Base-by-base conservation (phyloP, 768 basidiomycete species). In the Boletus reticuloceps region DNA sequence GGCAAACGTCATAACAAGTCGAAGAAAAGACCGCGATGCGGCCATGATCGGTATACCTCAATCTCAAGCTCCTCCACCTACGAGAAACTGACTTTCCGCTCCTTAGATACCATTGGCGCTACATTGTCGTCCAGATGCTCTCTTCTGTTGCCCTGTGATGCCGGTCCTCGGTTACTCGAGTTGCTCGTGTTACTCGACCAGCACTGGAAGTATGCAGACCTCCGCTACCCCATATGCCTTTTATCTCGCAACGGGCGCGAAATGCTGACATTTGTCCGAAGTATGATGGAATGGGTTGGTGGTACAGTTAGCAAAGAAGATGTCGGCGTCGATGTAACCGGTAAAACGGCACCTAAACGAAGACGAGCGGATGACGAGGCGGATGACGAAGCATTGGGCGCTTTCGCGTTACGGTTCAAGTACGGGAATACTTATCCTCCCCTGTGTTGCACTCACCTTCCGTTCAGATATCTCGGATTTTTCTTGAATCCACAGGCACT, bases 251-350 rank as follows among this genome's bases (percentile, higher is more conserved):
- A 94, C 7, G 94, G 89, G 3, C 83, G 87, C 57, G 96, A 99
- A 72, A 96, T 97, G 88, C 72, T 97, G 36, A 88, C 90, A 1
- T 93, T 94, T 65, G 91, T 97, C 27, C 77, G 94, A 55, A 95
- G 91, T 77, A 89, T 98, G 90, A 96, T 97, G 83, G 97, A 98
- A 69, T 98, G 95, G 94, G 84, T 99, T 58, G 97, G 97, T 11
- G 96, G 97, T 1, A 94, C 91, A 14, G 86, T 97, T 50, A 91
- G 87, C 63, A 93, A 93, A 65, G 92, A 94, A 63, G 94, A 96
- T 58, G 89, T 91, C 1, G 88, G 91, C 3, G 91, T 90, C 67
- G 88, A 90, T 31, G 84, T 81, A 8, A 78, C 77, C 27, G 77
- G 80, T 32, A 78, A 79, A 44, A 78, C 78, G 19, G 77, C 80